Evolutionary conservation across 495 filamentous ascomycete genomes (phyloP), one percentile per base, ranked within the genome.

Genomic region (Talaromyces adpressus): DNA sequence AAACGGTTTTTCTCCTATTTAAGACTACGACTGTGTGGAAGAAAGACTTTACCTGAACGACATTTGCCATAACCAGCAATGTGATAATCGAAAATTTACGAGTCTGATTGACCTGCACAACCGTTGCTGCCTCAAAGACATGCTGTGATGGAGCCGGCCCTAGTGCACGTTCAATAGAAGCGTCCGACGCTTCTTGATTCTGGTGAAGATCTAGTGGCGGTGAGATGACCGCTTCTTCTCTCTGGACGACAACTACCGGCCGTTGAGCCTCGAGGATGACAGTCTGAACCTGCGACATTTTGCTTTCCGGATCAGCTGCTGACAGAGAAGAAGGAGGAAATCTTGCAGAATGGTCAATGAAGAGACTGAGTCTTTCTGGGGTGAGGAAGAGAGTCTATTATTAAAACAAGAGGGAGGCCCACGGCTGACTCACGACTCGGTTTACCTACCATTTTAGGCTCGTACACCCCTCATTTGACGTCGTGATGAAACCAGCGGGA

Each of bases 11-110:
- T 12, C 25, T 25, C 11, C 1, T 2, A 54, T 54, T 3, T 0
- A 54, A 14, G 14, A 14, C 5, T 29, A 29, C 0, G 25, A n/a
- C n/a, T 11, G 9, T 9, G 30, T 32, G 14, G 8, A 49, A 49
- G 8, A 23, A 22, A 25, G 20, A n/a, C 23, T 16, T n/a, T 67
- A 74, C 72, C 70, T 74, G 72, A 6, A 72, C 67, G 14, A 74
- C 66, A 49, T 74, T 74, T 23, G 72, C 65, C 18, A 71, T 51
- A 25, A 74, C 34, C 9, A 71, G 67, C 45, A 74, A 34, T 4
- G 51, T 53, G 30, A 70, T 71, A 18, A 71, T 65, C 1, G 62
- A 60, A 12, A 70, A 30, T 34, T 66, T 60, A 22, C 69, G 72
- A 0, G 63, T 57, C 39, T 58, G 61, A n/a, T 64, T 74, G 7